Base-by-base conservation (phyloP, 2,329 filamentous ascomycete genomes). In the Lachnellula cervina region DNA sequence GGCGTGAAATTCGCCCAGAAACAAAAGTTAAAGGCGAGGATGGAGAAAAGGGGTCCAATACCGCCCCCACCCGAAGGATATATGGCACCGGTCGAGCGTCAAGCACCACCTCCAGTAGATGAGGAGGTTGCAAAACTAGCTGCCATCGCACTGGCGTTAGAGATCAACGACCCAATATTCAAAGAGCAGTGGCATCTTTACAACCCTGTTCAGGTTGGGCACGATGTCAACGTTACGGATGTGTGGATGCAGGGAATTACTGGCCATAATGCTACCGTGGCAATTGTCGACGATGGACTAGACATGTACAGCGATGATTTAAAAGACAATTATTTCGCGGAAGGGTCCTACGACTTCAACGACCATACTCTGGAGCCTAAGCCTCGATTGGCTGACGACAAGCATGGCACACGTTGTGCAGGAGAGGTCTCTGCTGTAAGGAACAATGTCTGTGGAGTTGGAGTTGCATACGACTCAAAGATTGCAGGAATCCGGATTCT, bases 321-420 rank as follows among this genome's bases (percentile, higher is more conserved):
- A 46, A 92, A 89, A 71, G 87, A 84, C 65, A 99, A 99, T 71
- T 99, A 97, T 74, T 97, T 93, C 69, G 88, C 90, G 1, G 83
- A 84, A 55, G 94, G 94, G 25, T 97, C 93, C 3, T 97, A 88
- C 74, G 94, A 99, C 73, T 99, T 96, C 77, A 99, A 99, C 72
- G 91, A 97, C 67, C 80, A 89, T 49, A 80, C 79, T 2, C 77
- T 85, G 1, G 86, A 94, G 63, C 94, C 94, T 3, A 87, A 83
- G 59, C 94, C 94, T 1, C 81, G 84, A n/a, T 75, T 97, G 3
- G 80, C 78, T 3, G 93, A 97, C 63, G 94, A 99, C 69, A 83
- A 78, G 59, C 94, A 99, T 70, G 94, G 94, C 52, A 99, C 94
- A 42, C 82, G 94, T 61, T 99, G 94, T 71, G 93, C 93, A 21